Conservation (phyloP, 805 yeast genomes). For the Candida corydali region DNA sequence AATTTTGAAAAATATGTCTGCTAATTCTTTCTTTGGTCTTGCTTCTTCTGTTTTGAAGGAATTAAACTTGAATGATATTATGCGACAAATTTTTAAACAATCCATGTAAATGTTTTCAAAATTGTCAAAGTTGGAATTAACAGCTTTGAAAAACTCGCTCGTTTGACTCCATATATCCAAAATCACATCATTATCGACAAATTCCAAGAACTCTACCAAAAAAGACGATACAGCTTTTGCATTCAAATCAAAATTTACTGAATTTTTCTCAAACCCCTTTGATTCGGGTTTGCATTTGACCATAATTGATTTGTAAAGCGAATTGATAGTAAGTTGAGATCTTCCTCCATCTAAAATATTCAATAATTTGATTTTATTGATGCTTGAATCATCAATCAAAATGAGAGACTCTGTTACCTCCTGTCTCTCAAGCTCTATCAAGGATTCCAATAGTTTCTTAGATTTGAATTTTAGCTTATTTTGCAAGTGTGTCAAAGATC, state of each 20-base stretch:
- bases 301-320: conserved; percentile 52
- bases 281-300: conserved; percentile 40
- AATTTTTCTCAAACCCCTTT: conserved; percentile 39
- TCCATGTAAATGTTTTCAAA: conserved; percentile 51
- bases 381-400: conserved; percentile 20
- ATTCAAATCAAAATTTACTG: conserved; percentile 43
- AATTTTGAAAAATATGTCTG: conserved; percentile 31
- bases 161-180: conserved; percentile 73
- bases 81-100: conserved; percentile 48
- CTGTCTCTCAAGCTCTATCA: conserved; percentile 64
- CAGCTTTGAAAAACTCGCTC: conserved; percentile 57
- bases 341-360: conserved; percentile 83
- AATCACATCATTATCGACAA: conserved; percentile 70
- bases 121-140: conserved; percentile 39
- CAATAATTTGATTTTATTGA: conserved; percentile 47
- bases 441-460: conserved; percentile 57
- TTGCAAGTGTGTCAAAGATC: conserved; percentile 38
- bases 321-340: conserved; percentile 69
- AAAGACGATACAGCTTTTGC: conserved; percentile 47
- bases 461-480: conserved; percentile 66
- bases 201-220: conserved; percentile 54
- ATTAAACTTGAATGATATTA: conserved; percentile 54
- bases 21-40: conserved; percentile 55
- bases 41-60: conserved; percentile 59
- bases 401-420: conserved; percentile 71